These are phyloP conservation scores for Epichloe glyceriae DNA, from an alignment of 2,329 filamentous ascomycete genomes.

Conservation along the genomic window DNA sequence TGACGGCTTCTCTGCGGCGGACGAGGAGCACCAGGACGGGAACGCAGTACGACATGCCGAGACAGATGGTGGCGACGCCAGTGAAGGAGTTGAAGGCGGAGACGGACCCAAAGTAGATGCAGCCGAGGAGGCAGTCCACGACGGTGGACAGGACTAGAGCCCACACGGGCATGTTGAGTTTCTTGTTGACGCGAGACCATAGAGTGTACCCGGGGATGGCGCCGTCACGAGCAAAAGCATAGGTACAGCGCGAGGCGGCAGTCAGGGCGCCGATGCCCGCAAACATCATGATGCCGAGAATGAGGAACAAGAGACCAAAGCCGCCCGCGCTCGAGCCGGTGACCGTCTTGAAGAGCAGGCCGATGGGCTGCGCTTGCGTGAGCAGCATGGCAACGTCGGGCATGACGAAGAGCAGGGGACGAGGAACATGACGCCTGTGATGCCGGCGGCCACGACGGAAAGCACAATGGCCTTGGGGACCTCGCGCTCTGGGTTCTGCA, in stretches of 20 bases:
- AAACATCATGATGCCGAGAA: constrained; percentile 66
- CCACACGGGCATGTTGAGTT: constrained; percentile 56
- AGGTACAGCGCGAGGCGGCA: constrained; percentile 60
- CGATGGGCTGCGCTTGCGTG: constrained; percentile 59
- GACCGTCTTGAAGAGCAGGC: constrained; percentile 60
- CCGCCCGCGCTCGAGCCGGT: constrained; percentile 62
- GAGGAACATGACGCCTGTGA: constrained; percentile 51
- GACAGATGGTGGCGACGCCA: constrained; percentile 66
- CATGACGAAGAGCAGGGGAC: constrained; percentile 63
- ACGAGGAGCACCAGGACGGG: constrained; percentile 62
- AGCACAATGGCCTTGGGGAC: constrained; percentile 57
- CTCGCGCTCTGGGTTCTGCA: constrained; percentile 46
- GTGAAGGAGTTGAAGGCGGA: constrained; percentile 73
- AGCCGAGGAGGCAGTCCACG: constrained; percentile 57
- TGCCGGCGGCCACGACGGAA: constrained; percentile 50
- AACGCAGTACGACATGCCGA: constrained; percentile 62
- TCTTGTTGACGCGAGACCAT: constrained; percentile 52
- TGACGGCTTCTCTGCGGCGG: constrained; percentile 52
- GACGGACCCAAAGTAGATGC: constrained; percentile 68
- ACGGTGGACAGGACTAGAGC: constrained; percentile 54
- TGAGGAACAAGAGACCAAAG: constrained; percentile 62
- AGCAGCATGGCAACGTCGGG: constrained; percentile 54
- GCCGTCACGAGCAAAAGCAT: constrained; percentile 63
- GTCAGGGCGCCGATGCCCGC: constrained; percentile 64
- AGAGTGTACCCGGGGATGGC: constrained; percentile 57